phyloP scores from a whole-genome alignment of 805 yeast species.

The Lipomyces lipofer region DNA sequence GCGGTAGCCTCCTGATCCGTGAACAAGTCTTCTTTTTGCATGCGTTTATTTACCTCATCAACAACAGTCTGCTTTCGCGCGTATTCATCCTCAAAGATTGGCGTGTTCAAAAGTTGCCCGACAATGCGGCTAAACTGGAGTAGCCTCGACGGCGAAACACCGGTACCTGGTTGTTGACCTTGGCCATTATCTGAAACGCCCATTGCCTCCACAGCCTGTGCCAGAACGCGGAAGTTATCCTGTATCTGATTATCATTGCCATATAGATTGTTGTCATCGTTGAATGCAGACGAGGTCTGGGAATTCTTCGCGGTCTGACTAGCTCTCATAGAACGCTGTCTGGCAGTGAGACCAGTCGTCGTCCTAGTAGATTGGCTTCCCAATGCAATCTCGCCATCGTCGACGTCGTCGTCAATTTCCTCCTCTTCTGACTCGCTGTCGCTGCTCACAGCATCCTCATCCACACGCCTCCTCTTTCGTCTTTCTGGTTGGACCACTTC shows the following conservation, averaged over 20 bases:
- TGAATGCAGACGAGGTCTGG: background rate
- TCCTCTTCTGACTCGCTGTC: conserved; percentile 32
- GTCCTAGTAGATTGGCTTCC: background rate
- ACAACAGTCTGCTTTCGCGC: conserved; percentile 45
- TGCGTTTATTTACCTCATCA: conserved; percentile 46
- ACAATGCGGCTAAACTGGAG: conserved; percentile 49
- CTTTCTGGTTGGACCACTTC: conserved; percentile 54
- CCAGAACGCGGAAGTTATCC: conserved; percentile 21
- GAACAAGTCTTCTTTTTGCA: conserved; percentile 46
- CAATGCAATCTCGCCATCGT: conserved; percentile 17
- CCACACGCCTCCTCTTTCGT: conserved; percentile 37
- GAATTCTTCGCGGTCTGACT: background rate
- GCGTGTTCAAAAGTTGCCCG: conserved; percentile 50
- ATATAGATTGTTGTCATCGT: background rate
- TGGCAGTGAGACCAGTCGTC: conserved; percentile 12
- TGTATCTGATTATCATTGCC: conserved; percentile 8
- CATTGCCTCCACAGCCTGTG: conserved; percentile 29
- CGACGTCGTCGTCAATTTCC: conserved; percentile 38
- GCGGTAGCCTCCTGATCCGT: conserved; percentile 42
- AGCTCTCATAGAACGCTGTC: conserved; percentile 1
- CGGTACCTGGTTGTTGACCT: conserved; percentile 36
- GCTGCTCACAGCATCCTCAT: conserved; percentile 39
- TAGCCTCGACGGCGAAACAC: conserved; percentile 53
- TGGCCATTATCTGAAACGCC: conserved; percentile 30
- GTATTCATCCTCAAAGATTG: conserved; percentile 45